Base-by-base conservation (phyloP, 1,139 yeast genomes). In the Suhomyces taliae region DNA sequence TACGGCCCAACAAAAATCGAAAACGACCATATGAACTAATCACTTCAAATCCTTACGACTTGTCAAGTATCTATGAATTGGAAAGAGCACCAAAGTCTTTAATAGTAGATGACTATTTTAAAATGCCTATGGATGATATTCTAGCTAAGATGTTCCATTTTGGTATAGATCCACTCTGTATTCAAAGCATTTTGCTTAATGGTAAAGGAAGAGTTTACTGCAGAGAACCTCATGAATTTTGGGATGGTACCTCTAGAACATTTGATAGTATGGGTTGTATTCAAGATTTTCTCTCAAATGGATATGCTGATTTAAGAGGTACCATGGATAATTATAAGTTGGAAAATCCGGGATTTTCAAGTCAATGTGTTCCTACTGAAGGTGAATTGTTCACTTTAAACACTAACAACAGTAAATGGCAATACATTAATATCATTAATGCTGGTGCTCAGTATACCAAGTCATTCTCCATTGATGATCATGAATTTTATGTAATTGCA, bases 121-220 rank as follows among this genome's bases (percentile, higher is more conserved):
- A 64, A 39, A 50, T 53, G 6, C 44, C 60, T 7, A 63, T 60
- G 58, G 73, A 67, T 38, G 62, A 54, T 12, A 44, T 60, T 4
- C 53, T 63, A 29, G 58, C 61, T 6, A 55, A 62, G 37, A 65
- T 65, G 68, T 49, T 52, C 34, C 57, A 59, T 27, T 61, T 53
- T 43, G 72, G 72, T 3, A 59, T 69, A 38, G 72, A 68, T 42
- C 74, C 74, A 3, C 54, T 65, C 4, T 70, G 74, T 49, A 56
- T 66, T 26, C 68, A 61, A 48, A 61, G 69, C 41, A 55, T 68
- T 7, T 51, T 68, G 26, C 47, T 68, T 40, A 70, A 70, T 46
- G 75, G 75, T 2, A 65, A 58, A 48, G 74, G 74, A 4, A 54
- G 72, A 44, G 56, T 67, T 10, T 49, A 54, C 37, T 68, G 72